Percentiles rank a stretch among this genome's conserved stretches.
phyloP scores from a whole-genome alignment of 192 early-diverging fungal species.

The Fimicolochytrium jonesii region DNA sequence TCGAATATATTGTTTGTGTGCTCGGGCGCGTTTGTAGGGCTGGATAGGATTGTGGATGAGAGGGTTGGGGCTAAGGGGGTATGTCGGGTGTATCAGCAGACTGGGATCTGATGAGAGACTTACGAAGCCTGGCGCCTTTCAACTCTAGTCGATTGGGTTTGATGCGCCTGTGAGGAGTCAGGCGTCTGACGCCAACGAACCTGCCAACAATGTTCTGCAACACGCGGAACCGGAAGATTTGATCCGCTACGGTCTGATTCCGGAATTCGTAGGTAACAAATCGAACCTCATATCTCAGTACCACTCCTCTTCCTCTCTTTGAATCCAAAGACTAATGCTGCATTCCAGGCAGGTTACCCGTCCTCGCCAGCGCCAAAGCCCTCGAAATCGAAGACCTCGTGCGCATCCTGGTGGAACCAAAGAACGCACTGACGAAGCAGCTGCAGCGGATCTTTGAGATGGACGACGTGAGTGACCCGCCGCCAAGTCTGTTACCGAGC shows the following conservation, averaged over 20 bases:
- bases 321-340: no score
- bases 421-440: slow-evolving; percentile 77
- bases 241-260: slow-evolving; percentile 83
- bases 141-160: slow-evolving; percentile 78
- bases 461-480: slow-evolving; percentile 44
- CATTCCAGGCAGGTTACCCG: slow-evolving; percentile 63
- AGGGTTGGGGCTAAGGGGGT: slow-evolving; percentile 64
- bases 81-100: no score
- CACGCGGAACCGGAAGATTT: slow-evolving; percentile 70
- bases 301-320: no score
- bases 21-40: slow-evolving; percentile 83
- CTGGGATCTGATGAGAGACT: no score
- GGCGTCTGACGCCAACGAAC: neutral
- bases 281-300: no score
- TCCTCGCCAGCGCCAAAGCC: slow-evolving; percentile 70
- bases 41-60: slow-evolving; percentile 76
- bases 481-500: no score
- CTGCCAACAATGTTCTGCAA: slow-evolving; percentile 50
- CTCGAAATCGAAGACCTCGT: slow-evolving; percentile 65
- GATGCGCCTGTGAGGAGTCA: slow-evolving; percentile 44
- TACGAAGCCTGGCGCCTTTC: no score
- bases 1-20: slow-evolving; percentile 88
- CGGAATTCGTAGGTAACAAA: slow-evolving; percentile 75
- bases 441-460: slow-evolving; percentile 70
- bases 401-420: slow-evolving; percentile 74